phyloP scores from a whole-genome alignment of 345 rosid genomes.

The Lepidium sativum region DNA sequence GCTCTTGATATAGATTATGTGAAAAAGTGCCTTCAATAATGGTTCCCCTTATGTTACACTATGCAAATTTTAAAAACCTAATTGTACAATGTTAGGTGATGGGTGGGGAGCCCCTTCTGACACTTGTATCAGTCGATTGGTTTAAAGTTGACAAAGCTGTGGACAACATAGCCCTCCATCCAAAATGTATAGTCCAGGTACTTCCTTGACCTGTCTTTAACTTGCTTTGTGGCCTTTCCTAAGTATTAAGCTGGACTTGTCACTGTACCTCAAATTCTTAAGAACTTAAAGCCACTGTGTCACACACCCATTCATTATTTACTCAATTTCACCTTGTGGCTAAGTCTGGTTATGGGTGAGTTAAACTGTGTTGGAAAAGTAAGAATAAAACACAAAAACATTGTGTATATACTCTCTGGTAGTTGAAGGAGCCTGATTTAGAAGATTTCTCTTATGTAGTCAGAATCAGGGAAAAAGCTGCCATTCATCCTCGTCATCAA shows the following conservation, averaged over 20 bases:
- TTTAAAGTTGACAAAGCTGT: constrained; percentile 59
- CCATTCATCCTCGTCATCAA: constrained; percentile 80
- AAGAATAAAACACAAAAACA: neutral
- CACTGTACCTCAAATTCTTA: neutral
- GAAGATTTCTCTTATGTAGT: constrained; percentile 42
- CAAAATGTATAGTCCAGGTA: constrained; percentile 87
- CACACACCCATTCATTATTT: too few relatives aligned
- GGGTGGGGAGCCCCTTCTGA: constrained; percentile 92
- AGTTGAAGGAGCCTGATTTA: too few relatives aligned
- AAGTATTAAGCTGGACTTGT: neutral
- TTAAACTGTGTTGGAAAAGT: neutral
- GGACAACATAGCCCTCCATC: constrained; percentile 69
- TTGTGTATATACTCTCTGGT: neutral
- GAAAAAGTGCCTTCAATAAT: neutral
- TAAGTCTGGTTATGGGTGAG: neutral
- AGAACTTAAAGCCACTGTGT: neutral
- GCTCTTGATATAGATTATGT: neutral
- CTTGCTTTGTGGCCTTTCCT: neutral
- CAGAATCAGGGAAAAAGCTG: constrained; percentile 80
- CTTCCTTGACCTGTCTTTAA: neutral
- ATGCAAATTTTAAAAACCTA: neutral
- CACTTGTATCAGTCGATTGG: constrained; percentile 91
- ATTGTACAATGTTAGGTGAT: constrained; percentile 43
- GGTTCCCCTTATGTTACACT: neutral
- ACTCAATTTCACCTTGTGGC: neutral